A percentile compares a stretch with the other conserved stretches of the same genome.
phyloP scores from a whole-genome alignment of 495 filamentous ascomycete genomes.

The Penicillium pancosmium region DNA sequence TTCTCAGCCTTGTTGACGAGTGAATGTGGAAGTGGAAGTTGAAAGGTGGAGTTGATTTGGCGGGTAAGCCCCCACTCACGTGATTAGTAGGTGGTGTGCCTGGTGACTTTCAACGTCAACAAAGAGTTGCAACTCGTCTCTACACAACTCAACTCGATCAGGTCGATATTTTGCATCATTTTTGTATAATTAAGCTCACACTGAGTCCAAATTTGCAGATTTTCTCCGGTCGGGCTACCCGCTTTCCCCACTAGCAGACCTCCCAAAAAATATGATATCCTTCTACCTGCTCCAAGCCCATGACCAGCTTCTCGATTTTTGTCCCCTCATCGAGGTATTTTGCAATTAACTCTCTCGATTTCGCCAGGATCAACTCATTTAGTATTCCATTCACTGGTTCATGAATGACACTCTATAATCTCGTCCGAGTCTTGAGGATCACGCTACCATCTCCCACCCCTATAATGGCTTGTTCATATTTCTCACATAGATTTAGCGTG shows the following conservation, averaged over 20 bases:
- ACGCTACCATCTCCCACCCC: too few relatives aligned
- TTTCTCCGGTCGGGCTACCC: neutral
- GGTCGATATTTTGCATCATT: neutral
- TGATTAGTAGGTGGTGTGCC: too few relatives aligned
- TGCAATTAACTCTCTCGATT: too few relatives aligned
- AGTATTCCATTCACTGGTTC: too few relatives aligned
- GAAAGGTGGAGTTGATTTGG: neutral
- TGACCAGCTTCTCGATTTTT: slow-evolving; percentile 37
- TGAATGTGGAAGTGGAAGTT: slow-evolving; percentile 4
- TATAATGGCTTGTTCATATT: too few relatives aligned
- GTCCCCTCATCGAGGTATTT: slow-evolving; percentile 12
- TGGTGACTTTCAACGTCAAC: too few relatives aligned
- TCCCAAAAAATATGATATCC: slow-evolving; percentile 16
- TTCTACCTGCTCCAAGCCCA: slow-evolving; percentile 27
- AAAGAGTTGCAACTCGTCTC: too few relatives aligned
- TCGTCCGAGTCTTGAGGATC: too few relatives aligned
- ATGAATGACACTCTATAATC: too few relatives aligned
- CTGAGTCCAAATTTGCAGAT: neutral
- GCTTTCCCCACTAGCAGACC: slow-evolving; percentile 3
- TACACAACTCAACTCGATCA: neutral
- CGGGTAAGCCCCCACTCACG: too few relatives aligned
- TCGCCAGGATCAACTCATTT: too few relatives aligned
- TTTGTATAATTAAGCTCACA: neutral
- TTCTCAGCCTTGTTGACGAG: neutral
- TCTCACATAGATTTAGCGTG: too few relatives aligned